Base-by-base conservation (phyloP, 345 rosid species). In the Angophora floribunda region DNA sequence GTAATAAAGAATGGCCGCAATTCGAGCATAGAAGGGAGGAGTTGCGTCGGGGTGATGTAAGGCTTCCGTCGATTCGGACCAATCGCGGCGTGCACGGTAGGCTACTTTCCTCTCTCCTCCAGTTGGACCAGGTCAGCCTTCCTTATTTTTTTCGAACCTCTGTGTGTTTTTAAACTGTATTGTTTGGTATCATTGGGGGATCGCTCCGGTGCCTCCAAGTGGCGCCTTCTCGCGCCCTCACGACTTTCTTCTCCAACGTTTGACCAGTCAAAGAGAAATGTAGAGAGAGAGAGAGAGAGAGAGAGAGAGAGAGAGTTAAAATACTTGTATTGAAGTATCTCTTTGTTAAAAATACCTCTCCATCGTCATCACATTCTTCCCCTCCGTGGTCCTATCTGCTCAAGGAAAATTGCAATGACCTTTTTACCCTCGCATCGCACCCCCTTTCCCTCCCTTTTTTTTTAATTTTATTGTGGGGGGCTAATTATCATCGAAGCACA, bases 121-220 rank as follows among this genome's bases (percentile, higher is more conserved):
- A 13, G 65, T 59, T 75, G 84, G 87, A 86, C 87, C 67, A 57
- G 26, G 51, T 52, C 87, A 26, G 22, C 12, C 12, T 55, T 5
- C 41, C 87, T 45, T 3, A 86, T 45, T 53, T 36, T 19, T 75
- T 45, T 36, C 24, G 22, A 52, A 19, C 50, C 65, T 51, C 10
- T 7, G 21, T 19, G 82, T 19, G 7, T 26, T 22, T 86, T 91
- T 79, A 84, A 79, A 90, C 63, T 87, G n/a, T 93, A 63, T 87
- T 5, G 44, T 17, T 89, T 94, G 95, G 90, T 47, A 44, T 89
- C 85, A 78, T 91, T 78, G 6, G 87, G 87, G 84, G 59, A 67
- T 78, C 79, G 65, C 88, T 85, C 65, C 45, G 86, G 88, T 89
- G 89, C 90, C 92, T 92, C 95, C 96, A 95, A 52, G 90, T 94